Evolutionary conservation across 1,284 basidiomycete species (phyloP).

Genomic region (Garcileccinum viscosum): DNA sequence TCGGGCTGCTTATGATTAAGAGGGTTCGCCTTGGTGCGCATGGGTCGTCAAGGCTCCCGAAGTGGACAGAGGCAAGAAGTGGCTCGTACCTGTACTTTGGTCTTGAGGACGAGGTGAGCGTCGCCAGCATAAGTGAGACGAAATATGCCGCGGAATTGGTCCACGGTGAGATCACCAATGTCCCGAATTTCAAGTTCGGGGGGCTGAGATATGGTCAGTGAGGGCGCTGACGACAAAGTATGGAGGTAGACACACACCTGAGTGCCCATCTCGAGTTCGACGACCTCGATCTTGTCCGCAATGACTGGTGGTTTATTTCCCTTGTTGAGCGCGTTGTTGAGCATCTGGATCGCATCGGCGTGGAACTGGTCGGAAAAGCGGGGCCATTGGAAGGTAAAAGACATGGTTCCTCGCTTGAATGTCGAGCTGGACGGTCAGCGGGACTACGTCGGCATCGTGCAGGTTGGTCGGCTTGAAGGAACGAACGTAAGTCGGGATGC

Average conservation of each 20-base stretch:
- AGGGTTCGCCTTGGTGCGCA: constrained; percentile 81
- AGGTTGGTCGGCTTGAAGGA: constrained; percentile 18
- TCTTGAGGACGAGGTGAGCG: constrained; percentile 93
- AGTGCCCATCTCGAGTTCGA: constrained; percentile 97
- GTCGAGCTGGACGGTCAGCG: constrained; percentile 43
- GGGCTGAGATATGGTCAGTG: constrained; percentile 60
- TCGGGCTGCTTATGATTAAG: constrained; percentile 89
- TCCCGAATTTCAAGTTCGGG: constrained; percentile 98
- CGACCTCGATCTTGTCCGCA: constrained; percentile 95
- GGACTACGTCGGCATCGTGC: constrained; percentile 24
- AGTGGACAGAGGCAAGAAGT: neutral
- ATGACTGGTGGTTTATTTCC: constrained; percentile 98
- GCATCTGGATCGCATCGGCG: constrained; percentile 91
- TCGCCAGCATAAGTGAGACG: constrained; percentile 95
- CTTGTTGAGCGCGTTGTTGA: constrained; percentile 95
- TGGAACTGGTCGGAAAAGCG: constrained; percentile 96
- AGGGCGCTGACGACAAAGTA: neutral
- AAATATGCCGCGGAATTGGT: constrained; percentile 98
- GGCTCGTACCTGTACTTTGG: constrained; percentile 86
- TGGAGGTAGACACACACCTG: constrained; percentile 63
- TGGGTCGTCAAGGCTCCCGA: constrained; percentile 8
- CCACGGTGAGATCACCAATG: constrained; percentile 94
- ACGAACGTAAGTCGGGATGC: constrained; percentile 14
- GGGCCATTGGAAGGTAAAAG: constrained; percentile 98
- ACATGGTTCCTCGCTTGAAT: constrained; percentile 80